phyloP scores from a whole-genome alignment of 2,329 filamentous ascomycete species.

The Aspergillus cejpii region DNA sequence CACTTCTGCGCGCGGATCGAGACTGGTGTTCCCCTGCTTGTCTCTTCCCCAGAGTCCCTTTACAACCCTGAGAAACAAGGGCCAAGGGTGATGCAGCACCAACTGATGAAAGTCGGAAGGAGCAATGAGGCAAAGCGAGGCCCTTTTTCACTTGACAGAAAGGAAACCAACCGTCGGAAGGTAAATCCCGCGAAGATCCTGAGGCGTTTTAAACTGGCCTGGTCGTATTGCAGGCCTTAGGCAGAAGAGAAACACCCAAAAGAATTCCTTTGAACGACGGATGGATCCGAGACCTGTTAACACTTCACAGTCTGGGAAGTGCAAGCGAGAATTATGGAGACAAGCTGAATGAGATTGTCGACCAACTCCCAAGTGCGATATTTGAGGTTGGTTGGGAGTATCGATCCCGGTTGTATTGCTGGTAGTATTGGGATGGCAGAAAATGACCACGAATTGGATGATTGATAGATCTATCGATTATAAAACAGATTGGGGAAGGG shows the following conservation, averaged over 20 bases:
- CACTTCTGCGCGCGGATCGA: slow-evolving; percentile 19
- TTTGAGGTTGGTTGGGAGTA: background rate
- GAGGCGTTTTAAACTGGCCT: slow-evolving; percentile 25
- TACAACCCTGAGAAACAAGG: slow-evolving; percentile 6
- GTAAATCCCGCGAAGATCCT: slow-evolving; percentile 2
- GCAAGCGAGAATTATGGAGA: too few relatives aligned
- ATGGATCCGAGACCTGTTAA: background rate
- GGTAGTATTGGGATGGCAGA: background rate
- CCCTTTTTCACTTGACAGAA: slow-evolving; percentile 13
- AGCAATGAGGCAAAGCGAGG: background rate
- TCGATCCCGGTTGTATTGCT: background rate
- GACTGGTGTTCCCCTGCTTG: too few relatives aligned
- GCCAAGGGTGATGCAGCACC: background rate
- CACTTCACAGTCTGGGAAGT: too few relatives aligned
- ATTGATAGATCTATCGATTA: background rate
- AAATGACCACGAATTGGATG: background rate
- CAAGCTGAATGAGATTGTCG: too few relatives aligned
- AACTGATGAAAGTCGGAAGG: background rate
- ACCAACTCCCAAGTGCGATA: too few relatives aligned
- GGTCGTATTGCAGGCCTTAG: slow-evolving; percentile 15
- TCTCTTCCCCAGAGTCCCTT: slow-evolving; percentile 2
- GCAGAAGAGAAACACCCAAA: slow-evolving; percentile 1
- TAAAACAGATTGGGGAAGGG: background rate
- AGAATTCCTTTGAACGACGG: background rate
- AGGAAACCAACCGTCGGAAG: slow-evolving; percentile 5